A percentile compares a stretch with the other conserved stretches of the same genome.
These are phyloP conservation scores for Cercis canadensis DNA, from an alignment of 306 rosid genomes.

Conservation along the genomic window DNA sequence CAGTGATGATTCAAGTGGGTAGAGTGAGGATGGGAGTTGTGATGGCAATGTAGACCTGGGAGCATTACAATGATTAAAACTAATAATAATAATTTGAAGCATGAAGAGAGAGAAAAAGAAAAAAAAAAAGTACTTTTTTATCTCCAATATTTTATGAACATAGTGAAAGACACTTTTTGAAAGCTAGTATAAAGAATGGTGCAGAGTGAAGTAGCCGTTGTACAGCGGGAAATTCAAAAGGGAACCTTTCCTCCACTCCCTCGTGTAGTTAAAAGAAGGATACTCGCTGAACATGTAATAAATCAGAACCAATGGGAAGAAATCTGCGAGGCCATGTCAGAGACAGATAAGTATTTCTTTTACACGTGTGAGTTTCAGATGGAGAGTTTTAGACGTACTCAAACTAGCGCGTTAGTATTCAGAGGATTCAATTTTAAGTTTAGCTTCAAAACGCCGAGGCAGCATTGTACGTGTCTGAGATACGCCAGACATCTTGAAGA, in stretches of 20 bases:
- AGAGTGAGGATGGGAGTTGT: conserved; percentile 32
- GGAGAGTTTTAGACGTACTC: neutral
- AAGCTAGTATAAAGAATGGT: conserved; percentile 38
- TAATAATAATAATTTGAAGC: conserved; percentile 46
- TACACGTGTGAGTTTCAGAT: neutral
- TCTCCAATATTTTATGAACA: conserved; percentile 35
- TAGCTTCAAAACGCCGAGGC: neutral
- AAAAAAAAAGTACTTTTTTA: conserved; percentile 24
- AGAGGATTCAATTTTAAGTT: neutral
- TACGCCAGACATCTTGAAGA: conserved; percentile 28
- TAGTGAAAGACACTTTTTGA: conserved; percentile 48
- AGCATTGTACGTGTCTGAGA: conserved; percentile 28
- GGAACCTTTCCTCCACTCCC: conserved; percentile 19
- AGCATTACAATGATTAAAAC: conserved; percentile 35
- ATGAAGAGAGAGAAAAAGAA: conserved; percentile 40
- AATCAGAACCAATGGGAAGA: conserved; percentile 13
- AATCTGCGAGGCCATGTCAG: conserved; percentile 7
- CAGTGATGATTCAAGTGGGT: conserved; percentile 39
- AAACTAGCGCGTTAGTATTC: too few relatives aligned
- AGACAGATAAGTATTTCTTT: neutral
- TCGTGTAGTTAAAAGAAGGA: neutral
- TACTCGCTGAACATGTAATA: conserved; percentile 13
- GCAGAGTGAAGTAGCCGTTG: conserved; percentile 52
- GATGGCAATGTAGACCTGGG: conserved; percentile 39
- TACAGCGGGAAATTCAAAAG: conserved; percentile 39